Evolutionary conservation across 192 early-diverging fungal species (phyloP).

Genomic region (Coemansia sp.): DNA sequence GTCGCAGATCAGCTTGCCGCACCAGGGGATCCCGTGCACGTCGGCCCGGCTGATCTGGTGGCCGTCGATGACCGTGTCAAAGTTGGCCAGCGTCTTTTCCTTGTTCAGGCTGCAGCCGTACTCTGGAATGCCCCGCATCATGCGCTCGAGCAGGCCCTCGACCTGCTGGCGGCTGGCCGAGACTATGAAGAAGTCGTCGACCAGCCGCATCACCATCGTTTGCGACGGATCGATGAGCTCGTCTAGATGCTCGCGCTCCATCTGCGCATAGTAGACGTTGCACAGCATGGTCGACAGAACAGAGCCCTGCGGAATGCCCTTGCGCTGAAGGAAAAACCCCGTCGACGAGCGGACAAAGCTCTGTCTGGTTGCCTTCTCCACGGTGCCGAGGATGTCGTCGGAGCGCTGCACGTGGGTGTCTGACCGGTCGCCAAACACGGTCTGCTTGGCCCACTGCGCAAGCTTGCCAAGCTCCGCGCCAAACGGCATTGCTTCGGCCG

Average conservation of each 20-base stretch:
- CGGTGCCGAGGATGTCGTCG: constrained; percentile 43
- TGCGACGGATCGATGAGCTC: constrained; percentile 37
- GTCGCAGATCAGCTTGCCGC: constrained; percentile 73
- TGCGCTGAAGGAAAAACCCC: constrained; percentile 62
- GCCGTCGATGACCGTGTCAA: constrained; percentile 53
- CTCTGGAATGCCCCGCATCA: constrained; percentile 60
- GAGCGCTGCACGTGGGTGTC: constrained; percentile 56
- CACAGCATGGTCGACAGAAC: constrained; percentile 82
- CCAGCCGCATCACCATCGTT: constrained; percentile 68
- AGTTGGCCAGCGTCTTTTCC: constrained; percentile 77
- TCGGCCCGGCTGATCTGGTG: constrained; percentile 28
- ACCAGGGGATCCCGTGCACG: constrained; percentile 57
- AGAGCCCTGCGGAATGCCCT: constrained; percentile 92
- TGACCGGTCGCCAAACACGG: constrained; percentile 72
- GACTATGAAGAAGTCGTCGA: constrained; percentile 84
- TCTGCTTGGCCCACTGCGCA: constrained; percentile 53
- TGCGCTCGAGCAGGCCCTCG: constrained; percentile 53
- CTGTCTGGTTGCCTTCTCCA: constrained; percentile 63
- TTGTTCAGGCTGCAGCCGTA: constrained; percentile 77
- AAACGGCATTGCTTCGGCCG: constrained; percentile 52
- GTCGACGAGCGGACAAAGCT: constrained; percentile 66
- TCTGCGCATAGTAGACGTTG: constrained; percentile 77
- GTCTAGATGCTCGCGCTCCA: constrained; percentile 61
- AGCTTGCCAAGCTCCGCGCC: constrained; percentile 47
- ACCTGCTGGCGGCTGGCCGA: constrained; percentile 57